Conservation (phyloP, 2,329 filamentous ascomycete genomes). For the Beauveria bassiana region DNA sequence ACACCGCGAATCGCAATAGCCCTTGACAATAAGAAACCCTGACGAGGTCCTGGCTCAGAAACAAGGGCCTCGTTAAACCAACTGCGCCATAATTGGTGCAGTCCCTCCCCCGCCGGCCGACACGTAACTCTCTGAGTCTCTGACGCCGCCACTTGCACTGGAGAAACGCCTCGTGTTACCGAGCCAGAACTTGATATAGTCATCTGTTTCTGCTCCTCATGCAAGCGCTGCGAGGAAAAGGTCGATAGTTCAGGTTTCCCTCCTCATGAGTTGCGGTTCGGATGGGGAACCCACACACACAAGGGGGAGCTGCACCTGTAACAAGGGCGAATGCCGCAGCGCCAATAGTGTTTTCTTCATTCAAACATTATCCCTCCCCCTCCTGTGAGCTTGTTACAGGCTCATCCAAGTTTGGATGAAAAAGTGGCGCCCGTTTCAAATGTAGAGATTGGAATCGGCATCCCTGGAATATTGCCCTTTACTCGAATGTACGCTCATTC, state of each 20-base stretch:
- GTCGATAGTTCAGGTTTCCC: not conserved
- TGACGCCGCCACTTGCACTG: not conserved
- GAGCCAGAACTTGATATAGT: not conserved
- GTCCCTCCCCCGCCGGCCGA: too few species aligned
- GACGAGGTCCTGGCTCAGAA: too few species aligned
- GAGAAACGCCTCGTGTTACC: constrained; percentile 7
- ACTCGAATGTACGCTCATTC: too few species aligned
- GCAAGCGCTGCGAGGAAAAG: not conserved
- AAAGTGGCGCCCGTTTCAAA: constrained; percentile 8
- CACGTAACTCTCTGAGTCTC: not conserved
- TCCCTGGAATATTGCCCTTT: not conserved
- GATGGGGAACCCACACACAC: not conserved
- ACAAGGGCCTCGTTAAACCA: too few species aligned
- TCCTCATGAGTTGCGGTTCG: not conserved
- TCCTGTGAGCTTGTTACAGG: constrained; percentile 1
- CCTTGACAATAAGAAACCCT: too few species aligned
- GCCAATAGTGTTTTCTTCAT: not conserved
- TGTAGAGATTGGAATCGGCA: constrained; percentile 4
- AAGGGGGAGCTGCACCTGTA: not conserved
- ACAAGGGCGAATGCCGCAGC: constrained; percentile 1
- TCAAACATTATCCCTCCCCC: not conserved
- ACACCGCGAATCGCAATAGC: not conserved
- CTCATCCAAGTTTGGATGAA: not conserved
- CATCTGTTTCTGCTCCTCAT: not conserved
- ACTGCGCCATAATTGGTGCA: too few species aligned